A percentile compares a stretch with the other conserved stretches of the same genome.
Conservation (phyloP, 2,329 filamentous ascomycete species). For the Trichoderma atrobrunneum region DNA sequence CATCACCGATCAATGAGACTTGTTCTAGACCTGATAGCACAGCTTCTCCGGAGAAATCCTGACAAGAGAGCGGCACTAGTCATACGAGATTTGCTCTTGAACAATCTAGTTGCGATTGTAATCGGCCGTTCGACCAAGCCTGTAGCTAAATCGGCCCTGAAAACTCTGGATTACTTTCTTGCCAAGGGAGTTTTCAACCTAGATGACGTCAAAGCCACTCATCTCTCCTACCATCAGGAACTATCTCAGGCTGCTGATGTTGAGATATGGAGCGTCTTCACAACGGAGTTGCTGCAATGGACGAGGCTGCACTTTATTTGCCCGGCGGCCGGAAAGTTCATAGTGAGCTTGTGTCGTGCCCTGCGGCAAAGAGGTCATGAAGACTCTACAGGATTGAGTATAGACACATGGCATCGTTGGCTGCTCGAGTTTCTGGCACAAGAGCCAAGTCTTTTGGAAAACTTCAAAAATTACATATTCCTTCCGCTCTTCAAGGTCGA, state of each 20-base stretch:
- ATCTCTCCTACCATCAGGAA: constrained; percentile 38
- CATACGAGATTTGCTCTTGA: constrained; percentile 47
- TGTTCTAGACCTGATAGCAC: constrained; percentile 56
- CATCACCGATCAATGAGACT: constrained; percentile 62
- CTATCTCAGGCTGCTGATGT: constrained; percentile 17
- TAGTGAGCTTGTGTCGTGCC: constrained; percentile 55
- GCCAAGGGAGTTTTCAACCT: constrained; percentile 56
- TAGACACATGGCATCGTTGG: constrained; percentile 54
- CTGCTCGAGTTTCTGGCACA: constrained; percentile 49
- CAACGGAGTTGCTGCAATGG: constrained; percentile 52
- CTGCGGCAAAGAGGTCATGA: constrained; percentile 36
- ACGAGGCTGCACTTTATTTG: constrained; percentile 57
- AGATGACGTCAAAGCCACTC: constrained; percentile 44
- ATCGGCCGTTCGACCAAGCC: constrained; percentile 59
- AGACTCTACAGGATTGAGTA: constrained; percentile 30
- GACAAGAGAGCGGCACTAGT: constrained; percentile 34
- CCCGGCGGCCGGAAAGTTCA: constrained; percentile 58
- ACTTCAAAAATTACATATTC: constrained; percentile 63
- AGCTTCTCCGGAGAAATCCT: constrained; percentile 51
- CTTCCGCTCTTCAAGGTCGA: constrained; percentile 61
- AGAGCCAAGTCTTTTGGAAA: constrained; percentile 55
- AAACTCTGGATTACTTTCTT: constrained; percentile 64
- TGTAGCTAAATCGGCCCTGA: constrained; percentile 67
- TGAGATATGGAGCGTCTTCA: constrained; percentile 50
- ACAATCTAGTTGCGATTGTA: constrained; percentile 57